Conservation (phyloP, 1,139 yeast species). For the Maudiozyma humilis region DNA sequence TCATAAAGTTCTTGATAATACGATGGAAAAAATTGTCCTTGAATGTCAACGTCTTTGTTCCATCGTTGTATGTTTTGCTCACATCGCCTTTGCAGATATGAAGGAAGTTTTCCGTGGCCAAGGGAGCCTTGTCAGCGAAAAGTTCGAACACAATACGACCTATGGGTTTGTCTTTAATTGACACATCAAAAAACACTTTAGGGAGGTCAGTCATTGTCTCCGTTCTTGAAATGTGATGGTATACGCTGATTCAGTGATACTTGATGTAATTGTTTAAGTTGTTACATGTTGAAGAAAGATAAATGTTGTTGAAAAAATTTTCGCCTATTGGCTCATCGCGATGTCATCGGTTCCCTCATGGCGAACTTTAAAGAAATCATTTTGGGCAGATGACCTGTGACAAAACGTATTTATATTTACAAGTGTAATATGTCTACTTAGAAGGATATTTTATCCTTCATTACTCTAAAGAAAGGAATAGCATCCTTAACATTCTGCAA, state of each 20-base stretch:
- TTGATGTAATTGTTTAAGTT: too few species aligned
- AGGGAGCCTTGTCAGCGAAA: constrained; percentile 46
- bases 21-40: constrained; percentile 52
- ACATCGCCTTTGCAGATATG: constrained; percentile 38
- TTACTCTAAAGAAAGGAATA: constrained; percentile 64
- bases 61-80: too few species aligned
- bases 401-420: too few species aligned
- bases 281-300: too few species aligned
- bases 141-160: constrained; percentile 67
- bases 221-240: not conserved
- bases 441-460: constrained; percentile 8
- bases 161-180: constrained; percentile 37
- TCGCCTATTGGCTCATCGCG: not conserved
- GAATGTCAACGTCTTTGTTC: constrained; percentile 29
- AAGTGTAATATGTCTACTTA: constrained; percentile 1
- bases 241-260: not conserved
- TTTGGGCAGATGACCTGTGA: too few species aligned
- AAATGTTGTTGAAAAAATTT: not conserved
- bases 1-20: constrained; percentile 64
- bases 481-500: constrained; percentile 71
- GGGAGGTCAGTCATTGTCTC: not conserved
- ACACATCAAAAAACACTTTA: constrained; percentile 41
- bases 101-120: constrained; percentile 46
- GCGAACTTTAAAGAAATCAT: too few species aligned
- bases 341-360: too few species aligned